These are phyloP conservation scores for Pseudotulostoma volvatum DNA, from an alignment of 495 filamentous ascomycete genomes.

Conservation along the genomic window DNA sequence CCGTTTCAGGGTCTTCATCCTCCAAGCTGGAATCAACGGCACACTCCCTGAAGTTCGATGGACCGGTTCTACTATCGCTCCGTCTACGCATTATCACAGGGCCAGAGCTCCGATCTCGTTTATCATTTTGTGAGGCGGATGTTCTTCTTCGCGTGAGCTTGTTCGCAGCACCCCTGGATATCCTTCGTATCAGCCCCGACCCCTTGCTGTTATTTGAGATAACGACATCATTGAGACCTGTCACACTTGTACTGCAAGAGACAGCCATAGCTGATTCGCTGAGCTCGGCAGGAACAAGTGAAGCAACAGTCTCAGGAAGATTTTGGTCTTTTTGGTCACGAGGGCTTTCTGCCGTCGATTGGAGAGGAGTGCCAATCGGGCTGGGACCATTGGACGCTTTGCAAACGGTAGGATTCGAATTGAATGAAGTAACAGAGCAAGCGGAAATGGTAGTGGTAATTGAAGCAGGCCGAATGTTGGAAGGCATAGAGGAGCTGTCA, in stretches of 20 bases:
- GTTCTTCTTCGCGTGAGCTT: conserved; percentile 47
- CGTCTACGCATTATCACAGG: conserved; percentile 74
- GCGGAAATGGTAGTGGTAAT: conserved; percentile 17
- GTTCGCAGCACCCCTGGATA: conserved; percentile 49
- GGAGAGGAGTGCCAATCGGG: conserved; percentile 33
- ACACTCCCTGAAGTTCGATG: conserved; percentile 35
- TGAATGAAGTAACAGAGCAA: conserved; percentile 2
- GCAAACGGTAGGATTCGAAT: conserved; percentile 9
- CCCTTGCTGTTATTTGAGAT: conserved; percentile 33
- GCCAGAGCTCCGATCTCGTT: conserved; percentile 71
- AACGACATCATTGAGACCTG: conserved; percentile 36
- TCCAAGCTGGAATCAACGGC: conserved; percentile 37
- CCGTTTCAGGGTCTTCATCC: conserved; percentile 46
- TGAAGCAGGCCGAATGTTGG: conserved; percentile 12
- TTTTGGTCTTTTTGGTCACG: conserved; percentile 22
- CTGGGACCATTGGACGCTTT: conserved; percentile 26
- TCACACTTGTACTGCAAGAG: conserved; percentile 22
- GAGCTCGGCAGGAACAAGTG: conserved; percentile 34
- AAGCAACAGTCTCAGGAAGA: conserved; percentile 17
- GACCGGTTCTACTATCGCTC: conserved; percentile 67
- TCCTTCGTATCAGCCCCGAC: conserved; percentile 45
- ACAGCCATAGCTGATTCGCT: conserved; percentile 38
- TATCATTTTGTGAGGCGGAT: conserved; percentile 55
- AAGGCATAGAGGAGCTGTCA: conserved; percentile 20
- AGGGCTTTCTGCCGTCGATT: conserved; percentile 33